phyloP scores from a whole-genome alignment of 305 asterid genomes.

The Stenogyne calaminthoides region DNA sequence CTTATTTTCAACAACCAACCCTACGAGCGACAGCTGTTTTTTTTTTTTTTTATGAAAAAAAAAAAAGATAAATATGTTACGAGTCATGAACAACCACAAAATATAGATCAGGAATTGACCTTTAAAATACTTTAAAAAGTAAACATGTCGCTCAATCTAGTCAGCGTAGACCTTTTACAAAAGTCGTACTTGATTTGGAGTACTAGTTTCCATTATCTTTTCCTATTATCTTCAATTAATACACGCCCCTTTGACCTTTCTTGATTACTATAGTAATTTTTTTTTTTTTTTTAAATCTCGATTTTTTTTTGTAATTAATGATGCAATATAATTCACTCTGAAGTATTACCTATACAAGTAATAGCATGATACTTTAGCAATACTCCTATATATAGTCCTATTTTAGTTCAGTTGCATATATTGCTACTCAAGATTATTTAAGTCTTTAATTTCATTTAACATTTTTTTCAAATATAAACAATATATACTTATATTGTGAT shows the following conservation, averaged over 20 bases:
- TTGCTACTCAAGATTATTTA: neutral
- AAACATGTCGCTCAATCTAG: neutral
- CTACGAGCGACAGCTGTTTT: slow-evolving; percentile 1
- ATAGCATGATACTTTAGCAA: too few relatives aligned
- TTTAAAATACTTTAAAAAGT: neutral
- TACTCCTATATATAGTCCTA: too few relatives aligned
- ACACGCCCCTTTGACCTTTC: too few relatives aligned
- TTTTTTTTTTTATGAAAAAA: neutral
- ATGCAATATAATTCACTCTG: too few relatives aligned
- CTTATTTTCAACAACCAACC: slow-evolving; percentile 15
- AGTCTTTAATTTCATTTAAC: neutral
- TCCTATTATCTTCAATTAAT: neutral
- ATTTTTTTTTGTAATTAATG: too few relatives aligned
- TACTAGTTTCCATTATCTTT: neutral
- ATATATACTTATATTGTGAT: neutral
- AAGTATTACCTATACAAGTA: too few relatives aligned
- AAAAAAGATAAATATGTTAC: neutral
- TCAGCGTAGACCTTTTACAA: slow-evolving; percentile 23
- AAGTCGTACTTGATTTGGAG: slow-evolving; percentile 2
- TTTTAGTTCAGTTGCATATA: too few relatives aligned
- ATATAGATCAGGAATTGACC: slow-evolving; percentile 5
- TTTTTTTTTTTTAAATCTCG: too few relatives aligned
- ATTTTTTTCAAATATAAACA: neutral
- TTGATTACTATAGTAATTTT: too few relatives aligned
- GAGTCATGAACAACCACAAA: neutral